Evolutionary conservation across 164 flowering plant genomes (phyloP), one percentile per base, ranked within the genome.

Genomic region (Piper longum): DNA sequence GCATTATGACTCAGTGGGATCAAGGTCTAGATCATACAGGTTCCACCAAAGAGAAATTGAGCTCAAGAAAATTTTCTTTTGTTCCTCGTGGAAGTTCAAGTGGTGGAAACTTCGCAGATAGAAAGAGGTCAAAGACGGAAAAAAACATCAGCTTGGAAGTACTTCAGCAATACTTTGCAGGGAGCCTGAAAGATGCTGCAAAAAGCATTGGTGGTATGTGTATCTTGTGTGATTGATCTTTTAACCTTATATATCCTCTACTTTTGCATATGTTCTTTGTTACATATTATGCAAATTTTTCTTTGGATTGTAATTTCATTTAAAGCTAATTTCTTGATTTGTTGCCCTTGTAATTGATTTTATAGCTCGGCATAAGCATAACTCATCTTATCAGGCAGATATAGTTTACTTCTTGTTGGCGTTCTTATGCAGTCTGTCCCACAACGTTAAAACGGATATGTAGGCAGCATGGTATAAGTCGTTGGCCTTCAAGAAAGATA

Each of bases 101-200:
- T 64, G 64, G 74, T 57, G 77, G 79, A 57, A 85, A 75, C 68
- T 41, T 77, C 2, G 76, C 80, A 2, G 84, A 83, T 64, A 88
- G 70, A 72, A 79, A 79, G 54, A 77, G 84, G n/a, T 71, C 80
- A 54, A 91, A 88, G 77, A 64, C 79, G 56, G 96, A 86, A 74
- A 90, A 86, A 72, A 73, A 79, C 43, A 83, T 90, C 68, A 86
- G 85, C 75, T 79, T 90, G 82, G 77, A 79, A 69, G 86, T 88
- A 75, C 93, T 90, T 58, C 75, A 78, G 64, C 91, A 85, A 61
- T 76, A 90, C 75, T 90, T 90, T 67, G 84, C 95, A 40, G 95
- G 95, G 67, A 90, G 95, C 79, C 81, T 90, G 36, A 86, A 88
- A 74, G 97, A 91, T 77, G 97, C 97, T 61, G 97, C 97, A 39